Evolutionary conservation across 2,329 filamentous ascomycete genomes (phyloP), one percentile per base, ranked within the genome.

Genomic region (Botrytis byssoidea): DNA sequence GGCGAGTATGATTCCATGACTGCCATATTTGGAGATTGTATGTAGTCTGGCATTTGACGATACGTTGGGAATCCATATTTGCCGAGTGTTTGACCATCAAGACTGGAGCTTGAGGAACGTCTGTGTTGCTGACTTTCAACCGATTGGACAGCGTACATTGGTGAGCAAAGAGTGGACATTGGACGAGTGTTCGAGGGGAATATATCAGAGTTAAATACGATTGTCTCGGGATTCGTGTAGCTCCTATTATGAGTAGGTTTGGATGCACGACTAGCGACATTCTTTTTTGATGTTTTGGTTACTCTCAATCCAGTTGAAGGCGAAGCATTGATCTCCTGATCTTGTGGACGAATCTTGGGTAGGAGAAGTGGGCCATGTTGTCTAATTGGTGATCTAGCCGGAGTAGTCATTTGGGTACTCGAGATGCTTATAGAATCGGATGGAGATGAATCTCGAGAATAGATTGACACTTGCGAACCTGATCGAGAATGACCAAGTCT

Each of bases 31-130:
- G 77, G 74, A 18, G 79, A 79, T 59, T 76, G 78, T 51, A 87
- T 81, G 78, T 86, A 88, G 55, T 86, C 83, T 61, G 92, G 91
- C 82, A 94, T 87, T 79, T 92, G 91, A 74, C 92, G 91, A 83
- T 96, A 97, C 65, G 92, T 93, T n/a, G 94, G 92, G 84, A 93
- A 97, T 74, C 91, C 92, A 83, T 91, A 95, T 77, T 90, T 90
- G 78, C 88, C 89, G 73, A 93, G 84, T 51, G 88, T 86, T 74
- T 85, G 84, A 76, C 89, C 88, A 77, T 95, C 92, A 64, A 95
- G 85, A 79, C 88, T 90, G 79, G 89, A 90, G 63, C 87, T 89
- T 32, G 92, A 94, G 16, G 88, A 87, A 64, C 91, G 89, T 76
- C 92, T 83, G 78, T 85, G 83, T 78, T 86, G 83, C 80, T 81